These are phyloP conservation scores for Alnus rubra DNA, from an alignment of 306 rosid genomes.

Conservation along the genomic window DNA sequence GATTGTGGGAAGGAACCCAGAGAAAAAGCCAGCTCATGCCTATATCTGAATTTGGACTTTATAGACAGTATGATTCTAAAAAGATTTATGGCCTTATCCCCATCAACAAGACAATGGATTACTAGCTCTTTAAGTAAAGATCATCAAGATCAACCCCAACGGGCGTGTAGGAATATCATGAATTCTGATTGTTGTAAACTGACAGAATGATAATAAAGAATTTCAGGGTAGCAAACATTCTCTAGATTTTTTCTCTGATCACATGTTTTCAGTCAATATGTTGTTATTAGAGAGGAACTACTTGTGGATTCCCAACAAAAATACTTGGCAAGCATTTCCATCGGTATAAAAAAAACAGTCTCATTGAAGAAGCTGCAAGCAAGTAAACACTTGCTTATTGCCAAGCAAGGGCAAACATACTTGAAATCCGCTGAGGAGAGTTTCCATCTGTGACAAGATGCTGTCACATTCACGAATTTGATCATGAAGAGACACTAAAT, in stretches of 20 bases:
- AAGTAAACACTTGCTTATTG: constrained; percentile 13
- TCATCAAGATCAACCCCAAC: not conserved
- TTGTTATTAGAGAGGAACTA: not conserved
- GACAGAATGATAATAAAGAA: not conserved
- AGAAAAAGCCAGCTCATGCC: not conserved
- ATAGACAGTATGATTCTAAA: not conserved
- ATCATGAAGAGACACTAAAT: constrained; percentile 93
- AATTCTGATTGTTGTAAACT: not conserved
- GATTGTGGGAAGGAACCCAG: not conserved
- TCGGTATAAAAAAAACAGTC: constrained; percentile 1
- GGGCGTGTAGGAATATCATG: not conserved
- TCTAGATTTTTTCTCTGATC: not conserved
- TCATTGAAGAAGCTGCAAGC: not conserved
- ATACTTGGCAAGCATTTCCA: not conserved
- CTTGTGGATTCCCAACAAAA: not conserved
- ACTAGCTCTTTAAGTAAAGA: not conserved
- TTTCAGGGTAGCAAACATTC: too few relatives aligned
- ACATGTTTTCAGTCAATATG: not conserved
- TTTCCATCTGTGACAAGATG: constrained; percentile 97
- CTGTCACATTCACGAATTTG: constrained; percentile 95
- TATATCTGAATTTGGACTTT: not conserved
- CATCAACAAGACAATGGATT: not conserved
- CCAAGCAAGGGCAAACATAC: constrained; percentile 44
- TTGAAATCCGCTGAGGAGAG: constrained; percentile 96
- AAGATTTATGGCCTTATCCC: not conserved